Conservation (phyloP, 2,329 filamentous ascomycete species). For the Colletotrichum sidae region DNA sequence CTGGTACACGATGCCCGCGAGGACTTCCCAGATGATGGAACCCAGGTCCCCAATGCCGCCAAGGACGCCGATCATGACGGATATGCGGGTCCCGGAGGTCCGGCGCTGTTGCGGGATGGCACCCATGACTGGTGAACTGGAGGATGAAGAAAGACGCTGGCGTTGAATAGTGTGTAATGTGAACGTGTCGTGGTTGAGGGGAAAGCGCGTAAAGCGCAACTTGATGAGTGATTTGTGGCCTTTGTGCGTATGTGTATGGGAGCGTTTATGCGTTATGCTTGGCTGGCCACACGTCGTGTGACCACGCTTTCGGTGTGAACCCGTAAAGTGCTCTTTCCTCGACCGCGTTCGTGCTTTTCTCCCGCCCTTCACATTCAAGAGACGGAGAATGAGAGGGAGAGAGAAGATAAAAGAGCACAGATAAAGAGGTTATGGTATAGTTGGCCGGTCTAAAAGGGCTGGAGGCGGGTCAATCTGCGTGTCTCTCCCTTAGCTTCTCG, state of each 20-base stretch:
- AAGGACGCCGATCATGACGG: conserved; percentile 24
- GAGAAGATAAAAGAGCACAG: not conserved
- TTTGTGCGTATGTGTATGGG: no score
- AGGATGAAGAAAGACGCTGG: no score
- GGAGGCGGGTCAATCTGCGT: conserved; percentile 16
- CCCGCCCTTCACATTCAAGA: no score
- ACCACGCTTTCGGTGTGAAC: no score
- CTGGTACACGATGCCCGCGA: conserved; percentile 26
- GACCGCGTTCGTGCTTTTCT: no score
- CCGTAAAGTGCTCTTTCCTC: no score
- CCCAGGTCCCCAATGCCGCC: conserved; percentile 30
- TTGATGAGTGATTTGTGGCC: no score
- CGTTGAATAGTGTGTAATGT: no score
- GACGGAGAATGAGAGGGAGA: no score
- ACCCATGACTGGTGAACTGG: conserved; percentile 16
- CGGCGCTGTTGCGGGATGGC: not conserved
- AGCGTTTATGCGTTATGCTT: no score
- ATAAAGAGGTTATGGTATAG: conserved; percentile 9
- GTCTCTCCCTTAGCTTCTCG: conserved; percentile 36
- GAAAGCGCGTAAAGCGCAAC: not conserved
- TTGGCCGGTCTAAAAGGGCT: conserved; percentile 13
- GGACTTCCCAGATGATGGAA: conserved; percentile 32
- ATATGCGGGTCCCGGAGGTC: conserved; percentile 23
- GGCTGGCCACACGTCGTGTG: no score
- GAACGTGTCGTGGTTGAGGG: not conserved